These are phyloP conservation scores for Monosporascus cannonballus DNA, from an alignment of 2,329 filamentous ascomycete genomes.

Conservation along the genomic window DNA sequence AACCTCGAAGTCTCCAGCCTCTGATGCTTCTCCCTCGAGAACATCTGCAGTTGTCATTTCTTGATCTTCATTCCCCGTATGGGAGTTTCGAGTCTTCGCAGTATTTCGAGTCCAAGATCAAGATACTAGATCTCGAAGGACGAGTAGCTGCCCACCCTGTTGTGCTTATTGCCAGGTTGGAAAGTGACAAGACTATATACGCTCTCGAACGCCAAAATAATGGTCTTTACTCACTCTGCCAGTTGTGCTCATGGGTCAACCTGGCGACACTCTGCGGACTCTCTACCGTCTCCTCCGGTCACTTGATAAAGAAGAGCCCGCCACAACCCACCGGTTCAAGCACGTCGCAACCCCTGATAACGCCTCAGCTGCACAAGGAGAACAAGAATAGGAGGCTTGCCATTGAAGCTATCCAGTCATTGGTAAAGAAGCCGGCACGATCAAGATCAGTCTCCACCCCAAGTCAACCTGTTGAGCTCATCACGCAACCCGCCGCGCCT, in stretches of 20 bases:
- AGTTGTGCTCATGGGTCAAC: conserved; percentile 61
- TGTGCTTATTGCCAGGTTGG: conserved; percentile 56
- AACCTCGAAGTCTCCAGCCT: conserved; percentile 51
- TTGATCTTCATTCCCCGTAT: conserved; percentile 49
- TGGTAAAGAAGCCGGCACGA: conserved; percentile 47
- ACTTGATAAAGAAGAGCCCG: conserved; percentile 25
- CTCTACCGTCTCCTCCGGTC: conserved; percentile 40
- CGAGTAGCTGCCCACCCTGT: conserved; percentile 49
- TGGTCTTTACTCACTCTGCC: conserved; percentile 62
- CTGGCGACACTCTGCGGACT: conserved; percentile 44
- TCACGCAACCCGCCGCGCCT: conserved; percentile 9
- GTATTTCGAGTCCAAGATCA: conserved; percentile 55
- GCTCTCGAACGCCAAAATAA: conserved; percentile 59
- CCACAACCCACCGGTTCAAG: conserved; percentile 16
- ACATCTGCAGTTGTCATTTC: conserved; percentile 51
- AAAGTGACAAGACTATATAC: conserved; percentile 48
- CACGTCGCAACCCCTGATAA: conserved; percentile 27
- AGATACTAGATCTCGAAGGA: conserved; percentile 57
- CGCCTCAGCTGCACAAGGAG: conserved; percentile 41
- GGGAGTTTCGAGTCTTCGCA: conserved; percentile 47
- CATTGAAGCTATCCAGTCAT: conserved; percentile 57
- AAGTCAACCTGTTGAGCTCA: conserved; percentile 6
- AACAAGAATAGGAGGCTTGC: conserved; percentile 51
- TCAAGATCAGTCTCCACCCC: conserved; percentile 36
- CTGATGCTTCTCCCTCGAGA: conserved; percentile 58